Evolutionary conservation across 2,329 filamentous ascomycete genomes (phyloP), one percentile per base, ranked within the genome.

Genomic region (Pseudogymnoascus verrucosus): DNA sequence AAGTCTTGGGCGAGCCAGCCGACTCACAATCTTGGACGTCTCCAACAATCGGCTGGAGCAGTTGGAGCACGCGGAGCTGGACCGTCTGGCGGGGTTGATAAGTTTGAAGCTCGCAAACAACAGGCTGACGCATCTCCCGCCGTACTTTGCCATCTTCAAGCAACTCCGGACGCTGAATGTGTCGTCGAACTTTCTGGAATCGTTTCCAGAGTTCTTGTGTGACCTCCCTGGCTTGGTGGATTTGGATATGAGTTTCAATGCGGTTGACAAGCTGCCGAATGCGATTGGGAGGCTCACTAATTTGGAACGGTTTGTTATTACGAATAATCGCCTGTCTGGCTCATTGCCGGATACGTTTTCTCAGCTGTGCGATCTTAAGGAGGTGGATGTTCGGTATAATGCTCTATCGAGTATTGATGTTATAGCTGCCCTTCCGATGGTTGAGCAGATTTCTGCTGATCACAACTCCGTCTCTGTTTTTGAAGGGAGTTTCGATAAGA

Each of bases 101-200:
- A 96, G 93, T 75, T 82, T 99, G 70, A 96, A 95, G 71, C 79
- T 99, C 68, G 91, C 93, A 66, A 99, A 98, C 76, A 99, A 99
- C 75, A 89, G 90, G 65, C 79, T 99, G 19, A 90, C 86, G 34
- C 81, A 83, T 61, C 79, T 99, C 1, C 95, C 95, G 0, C 75
- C 83, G 1, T 95, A 93, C 70, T 97, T 99, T 75, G 88, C 86
- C 21, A 82, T 85, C 19, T 99, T 96, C 74, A 86, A 84, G 66
- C 83, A 86, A 4, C 79, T 99, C 66, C 84, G 95, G 66, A 93
- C 87, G 67, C 78, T 99, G 65, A 97, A 96, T 71, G 81, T 99
- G 60, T 96, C 93, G 0, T 99, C 95, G 1, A 99, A 99, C 75
- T 93, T 90, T 65, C 82, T 99, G 63, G 88, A 89, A 64, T 84